Percentiles rank a stretch among this genome's conserved stretches.
phyloP scores from a whole-genome alignment of 1,284 basidiomycete genomes.

The Tausonia pullulans region DNA sequence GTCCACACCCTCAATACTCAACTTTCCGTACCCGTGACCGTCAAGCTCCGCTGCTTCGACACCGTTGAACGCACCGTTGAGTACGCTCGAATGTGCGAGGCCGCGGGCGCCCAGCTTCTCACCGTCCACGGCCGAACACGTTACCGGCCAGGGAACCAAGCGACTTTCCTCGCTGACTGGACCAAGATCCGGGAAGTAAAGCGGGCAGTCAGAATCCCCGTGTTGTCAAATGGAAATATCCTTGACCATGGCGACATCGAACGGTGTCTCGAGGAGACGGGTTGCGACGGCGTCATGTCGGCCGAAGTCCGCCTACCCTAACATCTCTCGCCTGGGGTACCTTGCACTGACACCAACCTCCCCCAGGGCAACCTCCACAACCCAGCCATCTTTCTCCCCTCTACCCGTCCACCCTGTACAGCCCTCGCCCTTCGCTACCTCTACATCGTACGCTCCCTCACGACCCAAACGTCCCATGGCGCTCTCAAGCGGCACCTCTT shows the following conservation, averaged over 20 bases:
- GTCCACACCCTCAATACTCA: slow-evolving; percentile 75
- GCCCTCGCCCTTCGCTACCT: too few species aligned
- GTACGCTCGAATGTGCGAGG: slow-evolving; percentile 88
- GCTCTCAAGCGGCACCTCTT: too few species aligned
- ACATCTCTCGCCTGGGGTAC: too few species aligned
- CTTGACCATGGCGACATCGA: slow-evolving; percentile 31
- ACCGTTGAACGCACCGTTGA: slow-evolving; percentile 74
- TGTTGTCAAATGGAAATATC: slow-evolving; percentile 94
- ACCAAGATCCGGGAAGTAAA: slow-evolving; percentile 73
- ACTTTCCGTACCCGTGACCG: slow-evolving; percentile 79
- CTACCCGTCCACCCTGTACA: too few species aligned
- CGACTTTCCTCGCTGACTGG: slow-evolving; percentile 69
- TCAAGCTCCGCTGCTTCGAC: slow-evolving; percentile 87
- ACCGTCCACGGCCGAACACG: slow-evolving; percentile 77
- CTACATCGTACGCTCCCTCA: too few species aligned
- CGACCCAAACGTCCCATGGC: too few species aligned
- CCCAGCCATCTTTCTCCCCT: too few species aligned
- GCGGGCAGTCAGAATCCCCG: slow-evolving; percentile 74
- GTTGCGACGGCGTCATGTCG: too few species aligned
- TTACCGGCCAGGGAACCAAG: slow-evolving; percentile 48
- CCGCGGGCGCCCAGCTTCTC: slow-evolving; percentile 87
- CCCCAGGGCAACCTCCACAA: too few species aligned
- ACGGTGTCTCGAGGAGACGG: too few species aligned
- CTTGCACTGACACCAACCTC: too few species aligned
- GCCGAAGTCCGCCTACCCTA: too few species aligned